phyloP scores from a whole-genome alignment of 805 yeast genomes.

The Candida arabinofermentans region DNA sequence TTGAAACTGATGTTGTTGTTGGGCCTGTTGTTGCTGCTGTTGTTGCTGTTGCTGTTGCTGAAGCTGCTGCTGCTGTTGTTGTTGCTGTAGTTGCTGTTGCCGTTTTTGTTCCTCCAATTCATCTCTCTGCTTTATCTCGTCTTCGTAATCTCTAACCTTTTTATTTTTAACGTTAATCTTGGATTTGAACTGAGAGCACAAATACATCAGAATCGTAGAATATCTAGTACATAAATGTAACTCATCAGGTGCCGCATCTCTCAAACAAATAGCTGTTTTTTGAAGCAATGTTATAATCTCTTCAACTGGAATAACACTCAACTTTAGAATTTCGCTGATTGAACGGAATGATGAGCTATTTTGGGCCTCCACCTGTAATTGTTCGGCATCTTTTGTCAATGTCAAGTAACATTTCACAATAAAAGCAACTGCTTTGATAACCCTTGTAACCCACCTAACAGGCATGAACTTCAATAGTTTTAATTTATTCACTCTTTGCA shows the following conservation, averaged over 20 bases:
- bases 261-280: slow-evolving; percentile 64
- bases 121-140: slow-evolving; percentile 14
- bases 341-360: slow-evolving; percentile 7
- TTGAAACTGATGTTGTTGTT: slow-evolving; percentile 1
- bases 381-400: slow-evolving; percentile 35
- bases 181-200: slow-evolving; percentile 70
- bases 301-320: slow-evolving; percentile 65
- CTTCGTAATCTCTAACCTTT: slow-evolving; percentile 26
- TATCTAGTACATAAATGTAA: slow-evolving; percentile 79
- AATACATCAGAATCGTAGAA: slow-evolving; percentile 68
- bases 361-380: neutral
- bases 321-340: slow-evolving; percentile 35
- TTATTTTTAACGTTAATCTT: slow-evolving; percentile 22
- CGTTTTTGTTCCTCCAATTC: slow-evolving; percentile 7
- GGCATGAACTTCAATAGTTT: slow-evolving; percentile 75
- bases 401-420: slow-evolving; percentile 81
- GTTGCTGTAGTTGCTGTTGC: slow-evolving; percentile 5
- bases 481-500: slow-evolving; percentile 63
- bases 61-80: slow-evolving; percentile 5
- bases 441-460: slow-evolving; percentile 84
- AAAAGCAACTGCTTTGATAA: slow-evolving; percentile 85
- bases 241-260: slow-evolving; percentile 88
- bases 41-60: slow-evolving; percentile 4
- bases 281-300: slow-evolving; percentile 67
- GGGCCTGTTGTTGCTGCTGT: slow-evolving; percentile 1